Conservation (phyloP, 139 green algal species). For the Asterochloris erici region DNA sequence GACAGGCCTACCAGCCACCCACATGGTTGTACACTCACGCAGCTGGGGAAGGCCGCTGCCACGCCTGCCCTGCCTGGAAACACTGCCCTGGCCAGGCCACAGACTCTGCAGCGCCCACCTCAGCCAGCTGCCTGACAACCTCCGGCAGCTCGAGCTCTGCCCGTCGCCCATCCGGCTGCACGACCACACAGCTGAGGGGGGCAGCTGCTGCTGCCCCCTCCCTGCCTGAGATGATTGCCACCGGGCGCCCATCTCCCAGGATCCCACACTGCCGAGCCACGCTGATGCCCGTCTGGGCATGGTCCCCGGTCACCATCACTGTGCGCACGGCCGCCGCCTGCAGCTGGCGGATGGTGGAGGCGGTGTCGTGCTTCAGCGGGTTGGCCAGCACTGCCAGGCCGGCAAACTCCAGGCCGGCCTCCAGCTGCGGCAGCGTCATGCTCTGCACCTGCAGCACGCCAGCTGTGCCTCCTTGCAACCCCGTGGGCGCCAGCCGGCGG, state of each 20-base stretch:
- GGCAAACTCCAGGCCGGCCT: conserved; percentile 35
- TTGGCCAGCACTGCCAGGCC: conserved; percentile 55
- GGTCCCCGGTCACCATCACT: conserved; percentile 43
- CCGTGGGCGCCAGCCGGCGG: too few species aligned
- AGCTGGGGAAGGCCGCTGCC: not conserved
- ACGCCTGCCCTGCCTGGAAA: not conserved
- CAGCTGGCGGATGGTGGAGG: conserved; percentile 12
- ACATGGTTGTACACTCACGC: not conserved
- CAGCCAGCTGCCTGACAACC: not conserved
- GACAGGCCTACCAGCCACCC: not conserved
- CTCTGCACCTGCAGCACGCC: conserved; percentile 23
- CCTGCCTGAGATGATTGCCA: not conserved
- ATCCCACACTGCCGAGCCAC: conserved; percentile 50
- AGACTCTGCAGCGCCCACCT: not conserved
- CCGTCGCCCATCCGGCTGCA: not conserved
- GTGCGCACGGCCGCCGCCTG: not conserved
- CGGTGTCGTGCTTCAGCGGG: conserved; percentile 35
- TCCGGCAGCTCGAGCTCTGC: not conserved
- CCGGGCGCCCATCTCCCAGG: conserved; percentile 20
- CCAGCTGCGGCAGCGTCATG: conserved; percentile 1
- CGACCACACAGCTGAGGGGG: not conserved
- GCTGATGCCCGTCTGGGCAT: conserved; percentile 43
- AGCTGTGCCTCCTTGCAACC: not conserved
- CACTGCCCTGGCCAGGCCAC: not conserved
- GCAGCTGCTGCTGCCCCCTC: not conserved